Conservation (phyloP, 192 early-diverging fungal species). For the Coemansia sp. region DNA sequence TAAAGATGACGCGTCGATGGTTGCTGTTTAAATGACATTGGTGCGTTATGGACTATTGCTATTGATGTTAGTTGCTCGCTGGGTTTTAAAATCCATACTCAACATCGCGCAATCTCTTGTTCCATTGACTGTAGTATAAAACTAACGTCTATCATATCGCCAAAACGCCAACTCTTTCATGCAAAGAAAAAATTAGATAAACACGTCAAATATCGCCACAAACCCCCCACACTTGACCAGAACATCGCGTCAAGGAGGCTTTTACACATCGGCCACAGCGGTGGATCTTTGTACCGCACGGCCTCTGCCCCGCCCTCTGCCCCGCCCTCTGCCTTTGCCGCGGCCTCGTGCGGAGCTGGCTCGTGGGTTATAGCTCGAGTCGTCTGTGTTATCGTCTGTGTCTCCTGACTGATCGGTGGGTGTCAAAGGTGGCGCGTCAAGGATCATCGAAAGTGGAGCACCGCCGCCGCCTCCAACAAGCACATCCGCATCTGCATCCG, state of each 20-base stretch:
- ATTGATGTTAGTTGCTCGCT: background rate
- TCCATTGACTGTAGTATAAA: too few species aligned
- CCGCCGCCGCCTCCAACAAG: constrained; percentile 53
- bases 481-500: constrained; percentile 7
- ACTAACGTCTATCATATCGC: too few species aligned
- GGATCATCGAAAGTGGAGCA: constrained; percentile 46
- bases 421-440: constrained; percentile 27
- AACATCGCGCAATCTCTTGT: too few species aligned
- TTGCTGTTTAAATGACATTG: too few species aligned
- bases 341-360: constrained; percentile 29
- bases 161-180: background rate
- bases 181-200: constrained; percentile 1
- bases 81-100: too few species aligned
- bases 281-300: constrained; percentile 15
- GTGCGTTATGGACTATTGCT: too few species aligned
- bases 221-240: background rate
- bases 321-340: constrained; percentile 36
- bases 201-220: background rate
- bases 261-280: too few species aligned
- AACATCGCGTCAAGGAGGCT: background rate
- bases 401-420: constrained; percentile 28
- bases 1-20: too few species aligned
- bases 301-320: constrained; percentile 31
- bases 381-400: constrained; percentile 23
- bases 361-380: constrained; percentile 21